These are phyloP conservation scores for Erythrobasidium yunnanense DNA, from an alignment of 768 basidiomycete genomes.

Conservation along the genomic window DNA sequence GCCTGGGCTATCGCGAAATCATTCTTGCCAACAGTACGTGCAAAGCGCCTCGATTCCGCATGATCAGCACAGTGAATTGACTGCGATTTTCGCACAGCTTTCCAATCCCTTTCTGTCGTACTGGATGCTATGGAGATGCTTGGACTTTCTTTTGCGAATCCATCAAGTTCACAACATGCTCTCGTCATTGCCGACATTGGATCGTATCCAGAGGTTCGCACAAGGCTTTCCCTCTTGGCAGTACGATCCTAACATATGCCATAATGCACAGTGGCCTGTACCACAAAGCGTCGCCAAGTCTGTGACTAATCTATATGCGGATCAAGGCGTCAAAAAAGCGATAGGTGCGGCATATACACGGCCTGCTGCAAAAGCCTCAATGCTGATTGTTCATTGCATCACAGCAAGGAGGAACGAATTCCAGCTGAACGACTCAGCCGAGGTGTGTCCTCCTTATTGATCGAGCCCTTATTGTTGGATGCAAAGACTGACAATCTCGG, in stretches of 20 bases:
- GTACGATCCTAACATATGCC: not conserved
- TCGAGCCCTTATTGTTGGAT: too few relatives aligned
- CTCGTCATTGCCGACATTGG: slow-evolving; percentile 48
- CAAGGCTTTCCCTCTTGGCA: slow-evolving; percentile 46
- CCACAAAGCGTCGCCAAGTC: slow-evolving; percentile 71
- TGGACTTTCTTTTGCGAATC: slow-evolving; percentile 58
- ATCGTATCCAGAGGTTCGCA: slow-evolving; percentile 15
- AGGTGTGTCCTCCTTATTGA: slow-evolving; percentile 9
- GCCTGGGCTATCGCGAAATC: slow-evolving; percentile 89
- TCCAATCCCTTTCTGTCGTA: slow-evolving; percentile 49
- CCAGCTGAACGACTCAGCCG: slow-evolving; percentile 86
- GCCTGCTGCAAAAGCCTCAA: not conserved
- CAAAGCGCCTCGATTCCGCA: not conserved
- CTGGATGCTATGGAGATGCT: slow-evolving; percentile 83
- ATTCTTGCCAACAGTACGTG: slow-evolving; percentile 70
- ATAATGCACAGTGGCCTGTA: slow-evolving; percentile 12
- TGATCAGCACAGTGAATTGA: not conserved
- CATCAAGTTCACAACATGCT: slow-evolving; percentile 48
- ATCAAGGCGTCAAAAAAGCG: slow-evolving; percentile 64
- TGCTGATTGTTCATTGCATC: not conserved
- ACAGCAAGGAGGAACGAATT: slow-evolving; percentile 71
- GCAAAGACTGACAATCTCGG: too few relatives aligned
- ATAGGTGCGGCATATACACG: slow-evolving; percentile 45
- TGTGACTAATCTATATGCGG: slow-evolving; percentile 64
- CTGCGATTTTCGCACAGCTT: not conserved